A percentile compares a stretch with the other conserved stretches of the same genome.
phyloP scores from a whole-genome alignment of 2,329 filamentous ascomycete genomes.

The Scedosporium boydii region DNA sequence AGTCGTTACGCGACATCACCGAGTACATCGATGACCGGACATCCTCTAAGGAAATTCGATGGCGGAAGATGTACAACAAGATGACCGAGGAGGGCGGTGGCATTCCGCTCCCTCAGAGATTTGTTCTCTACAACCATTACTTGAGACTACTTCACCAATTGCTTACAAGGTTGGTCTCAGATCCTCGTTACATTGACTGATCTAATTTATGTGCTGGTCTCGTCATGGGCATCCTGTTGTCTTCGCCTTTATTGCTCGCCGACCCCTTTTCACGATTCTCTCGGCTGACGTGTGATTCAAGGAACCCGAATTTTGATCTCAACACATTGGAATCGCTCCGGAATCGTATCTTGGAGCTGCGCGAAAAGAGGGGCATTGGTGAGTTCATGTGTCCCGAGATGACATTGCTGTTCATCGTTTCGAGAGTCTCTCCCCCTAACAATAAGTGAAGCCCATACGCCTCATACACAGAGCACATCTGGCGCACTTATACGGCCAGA shows the following conservation, averaged over 20 bases:
- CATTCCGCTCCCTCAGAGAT: slow-evolving; percentile 40
- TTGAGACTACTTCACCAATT: slow-evolving; percentile 39
- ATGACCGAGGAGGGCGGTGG: slow-evolving; percentile 44
- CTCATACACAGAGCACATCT: background rate
- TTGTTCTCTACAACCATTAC: slow-evolving; percentile 47
- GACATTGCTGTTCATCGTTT: background rate
- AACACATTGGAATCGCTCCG: slow-evolving; percentile 42
- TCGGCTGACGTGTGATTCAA: slow-evolving; percentile 16
- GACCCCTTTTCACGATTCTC: background rate
- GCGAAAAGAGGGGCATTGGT: slow-evolving; percentile 45
- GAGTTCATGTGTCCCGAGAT: slow-evolving; percentile 13
- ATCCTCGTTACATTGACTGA: too few species aligned
- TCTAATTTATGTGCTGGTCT: too few species aligned
- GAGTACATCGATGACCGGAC: slow-evolving; percentile 39
- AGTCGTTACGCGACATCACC: slow-evolving; percentile 43
- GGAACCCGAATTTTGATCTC: slow-evolving; percentile 44
- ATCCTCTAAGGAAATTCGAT: slow-evolving; percentile 37
- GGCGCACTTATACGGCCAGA: background rate
- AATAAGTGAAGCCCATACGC: background rate
- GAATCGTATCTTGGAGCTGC: slow-evolving; percentile 38
- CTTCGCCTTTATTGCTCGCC: background rate
- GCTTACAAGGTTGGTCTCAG: slow-evolving; percentile 34
- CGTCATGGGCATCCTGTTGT: background rate
- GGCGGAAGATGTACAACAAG: slow-evolving; percentile 49
- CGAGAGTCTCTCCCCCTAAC: background rate